Conservation (phyloP, 495 filamentous ascomycete species). For the Poronia punctata region DNA sequence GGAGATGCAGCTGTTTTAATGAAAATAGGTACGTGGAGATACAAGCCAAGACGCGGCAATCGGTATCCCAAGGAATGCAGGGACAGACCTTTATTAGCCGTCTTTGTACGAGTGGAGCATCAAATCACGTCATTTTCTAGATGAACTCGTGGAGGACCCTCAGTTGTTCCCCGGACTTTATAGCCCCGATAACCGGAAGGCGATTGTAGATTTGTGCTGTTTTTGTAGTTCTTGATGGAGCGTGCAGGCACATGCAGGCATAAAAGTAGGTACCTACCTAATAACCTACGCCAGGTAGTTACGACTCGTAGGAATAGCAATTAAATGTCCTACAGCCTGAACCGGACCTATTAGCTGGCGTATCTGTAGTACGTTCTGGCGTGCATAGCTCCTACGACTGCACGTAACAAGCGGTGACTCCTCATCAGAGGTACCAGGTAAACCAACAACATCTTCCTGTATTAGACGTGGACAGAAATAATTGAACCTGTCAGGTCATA, state of each 20-base stretch:
- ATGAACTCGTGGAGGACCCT: background rate
- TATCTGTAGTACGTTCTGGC: too few species aligned
- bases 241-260: background rate
- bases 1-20: too few species aligned
- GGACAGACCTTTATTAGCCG: slow-evolving; percentile 2
- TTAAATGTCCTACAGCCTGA: background rate
- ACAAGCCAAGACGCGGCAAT: slow-evolving; percentile 3
- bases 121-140: slow-evolving; percentile 7
- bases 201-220: background rate
- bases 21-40: background rate
- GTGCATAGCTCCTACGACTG: too few species aligned
- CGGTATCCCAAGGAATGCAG: slow-evolving; percentile 3
- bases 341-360: slow-evolving; percentile 3
- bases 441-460: too few species aligned
- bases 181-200: slow-evolving; percentile 9
- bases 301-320: too few species aligned
- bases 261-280: too few species aligned
- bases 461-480: too few species aligned
- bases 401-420: too few species aligned
- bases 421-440: too few species aligned
- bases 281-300: too few species aligned
- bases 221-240: background rate
- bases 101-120: background rate
- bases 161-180: slow-evolving; percentile 9
- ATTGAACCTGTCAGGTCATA: too few species aligned